These are phyloP conservation scores for Limnanthes douglasii DNA, from an alignment of 345 rosid genomes.

Conservation along the genomic window DNA sequence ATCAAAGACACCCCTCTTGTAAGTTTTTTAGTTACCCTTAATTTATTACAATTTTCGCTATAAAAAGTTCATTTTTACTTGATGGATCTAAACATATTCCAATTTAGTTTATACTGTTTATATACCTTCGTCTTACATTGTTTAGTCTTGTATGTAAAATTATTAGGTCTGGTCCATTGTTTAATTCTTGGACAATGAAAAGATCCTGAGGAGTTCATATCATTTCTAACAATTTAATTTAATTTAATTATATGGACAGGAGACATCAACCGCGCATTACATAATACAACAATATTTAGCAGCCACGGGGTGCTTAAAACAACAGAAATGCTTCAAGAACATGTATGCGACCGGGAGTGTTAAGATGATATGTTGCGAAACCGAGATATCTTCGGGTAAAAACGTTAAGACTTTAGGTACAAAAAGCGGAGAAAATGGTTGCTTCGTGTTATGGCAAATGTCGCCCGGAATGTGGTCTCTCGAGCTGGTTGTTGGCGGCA, in stretches of 20 bases:
- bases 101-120: too few relatives aligned
- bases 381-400: slow-evolving; percentile 74
- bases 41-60: too few relatives aligned
- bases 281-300: slow-evolving; percentile 90
- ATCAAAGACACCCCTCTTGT: slow-evolving; percentile 56
- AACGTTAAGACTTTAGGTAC: slow-evolving; percentile 72
- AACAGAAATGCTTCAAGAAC: slow-evolving; percentile 37
- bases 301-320: slow-evolving; percentile 64
- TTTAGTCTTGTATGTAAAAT: too few relatives aligned
- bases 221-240: too few relatives aligned
- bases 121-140: too few relatives aligned
- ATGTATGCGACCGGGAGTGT: slow-evolving; percentile 80
- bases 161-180: too few relatives aligned
- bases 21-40: slow-evolving; percentile 17
- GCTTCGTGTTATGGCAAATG: slow-evolving; percentile 97
- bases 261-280: slow-evolving; percentile 64
- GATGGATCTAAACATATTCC: too few relatives aligned
- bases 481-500: slow-evolving; percentile 65
- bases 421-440: slow-evolving; percentile 67
- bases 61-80: too few relatives aligned
- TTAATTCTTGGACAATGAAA: too few relatives aligned
- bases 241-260: slow-evolving; percentile 30
- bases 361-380: slow-evolving; percentile 85
- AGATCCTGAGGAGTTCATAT: too few relatives aligned
- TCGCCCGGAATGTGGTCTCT: slow-evolving; percentile 89